Base-by-base conservation (phyloP, 2,329 filamentous ascomycete genomes). In the Geosmithia putterillii region DNA sequence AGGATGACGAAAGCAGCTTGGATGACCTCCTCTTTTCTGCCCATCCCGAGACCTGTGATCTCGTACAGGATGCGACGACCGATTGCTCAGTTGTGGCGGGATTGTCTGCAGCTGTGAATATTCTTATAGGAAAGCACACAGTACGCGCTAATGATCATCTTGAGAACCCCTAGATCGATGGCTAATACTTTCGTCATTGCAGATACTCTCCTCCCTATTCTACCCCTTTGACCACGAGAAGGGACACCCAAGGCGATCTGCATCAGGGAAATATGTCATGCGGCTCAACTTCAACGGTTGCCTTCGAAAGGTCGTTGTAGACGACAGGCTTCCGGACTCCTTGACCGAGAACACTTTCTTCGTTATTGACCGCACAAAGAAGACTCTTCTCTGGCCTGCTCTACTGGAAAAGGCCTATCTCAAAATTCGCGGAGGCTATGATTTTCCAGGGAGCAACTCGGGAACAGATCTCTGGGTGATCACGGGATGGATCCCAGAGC, bases 31-130 rank as follows among this genome's bases (percentile, higher is more conserved):
- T 32, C 28, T 32, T 32, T 32, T 32, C 10, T 32, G 28, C 28
- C 28, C 28, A 14, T 12, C 28, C 28, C 7, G 63, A 70, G 8
- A 71, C 74, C 14, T 79, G 85, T 47, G 90, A 98, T 60, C 73
- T 98, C 7, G 88, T 95, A 3, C 92, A 98, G 61, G 92, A 98
- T 61, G 80, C 94, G 46, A 89, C 90, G 5, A 94, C 90, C 1
- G 92, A 98, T 59, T 98, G 92, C 57, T 96, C 92, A 1, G 90
- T 98, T 3, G 90, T 98, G 22, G 92, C 92, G 15, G 95, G 92
- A 58, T 71, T 98, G 6, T 95, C 89, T 57, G 88, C 89, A 21
- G 81, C 78, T 20, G 80, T 83, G 47, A 80, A 81, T 36, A 71
- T 81, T 8, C 73, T 81, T 47, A 79, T 79, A 17, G 83, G 82